Evolutionary conservation across 2,329 filamentous ascomycete genomes (phyloP).

Genomic region (Trichoderma arundinaceum): DNA sequence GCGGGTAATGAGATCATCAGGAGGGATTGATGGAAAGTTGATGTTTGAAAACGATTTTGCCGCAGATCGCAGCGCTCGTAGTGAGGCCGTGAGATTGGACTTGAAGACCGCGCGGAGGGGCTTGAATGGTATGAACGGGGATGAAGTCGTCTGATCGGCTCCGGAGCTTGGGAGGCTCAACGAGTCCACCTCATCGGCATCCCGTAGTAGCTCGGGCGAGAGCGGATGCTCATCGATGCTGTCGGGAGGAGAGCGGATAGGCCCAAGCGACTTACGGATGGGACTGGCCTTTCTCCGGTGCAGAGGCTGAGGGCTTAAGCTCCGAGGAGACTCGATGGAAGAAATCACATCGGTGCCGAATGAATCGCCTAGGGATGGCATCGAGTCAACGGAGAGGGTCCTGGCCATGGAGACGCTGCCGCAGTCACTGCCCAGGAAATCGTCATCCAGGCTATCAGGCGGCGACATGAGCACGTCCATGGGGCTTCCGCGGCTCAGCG

Average conservation of each 20-base stretch:
- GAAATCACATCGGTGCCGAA: constrained; percentile 56
- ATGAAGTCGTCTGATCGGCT: constrained; percentile 42
- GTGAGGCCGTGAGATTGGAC: constrained; percentile 70
- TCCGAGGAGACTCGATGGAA: constrained; percentile 56
- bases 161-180: constrained; percentile 19
- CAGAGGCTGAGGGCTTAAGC: constrained; percentile 42
- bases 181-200: constrained; percentile 39
- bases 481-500: constrained; percentile 56
- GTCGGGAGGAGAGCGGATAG: constrained; percentile 62
- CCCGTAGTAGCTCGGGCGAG: constrained; percentile 45
- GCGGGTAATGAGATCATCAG: constrained; percentile 70
- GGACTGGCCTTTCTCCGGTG: constrained; percentile 47
- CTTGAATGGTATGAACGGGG: constrained; percentile 50
- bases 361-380: constrained; percentile 64
- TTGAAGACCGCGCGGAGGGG: constrained; percentile 67
- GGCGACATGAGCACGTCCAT: constrained; percentile 65
- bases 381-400: constrained; percentile 64
- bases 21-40: constrained; percentile 67
- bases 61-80: constrained; percentile 67
- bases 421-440: constrained; percentile 55
- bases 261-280: constrained; percentile 58
- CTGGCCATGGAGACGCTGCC: constrained; percentile 55
- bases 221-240: constrained; percentile 59
- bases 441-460: constrained; percentile 62
- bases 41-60: constrained; percentile 67